Evolutionary conservation across 108 stramenopile species (phyloP), one percentile per base, ranked within the genome.

Genomic region (Hondaea fermentalgiana): DNA sequence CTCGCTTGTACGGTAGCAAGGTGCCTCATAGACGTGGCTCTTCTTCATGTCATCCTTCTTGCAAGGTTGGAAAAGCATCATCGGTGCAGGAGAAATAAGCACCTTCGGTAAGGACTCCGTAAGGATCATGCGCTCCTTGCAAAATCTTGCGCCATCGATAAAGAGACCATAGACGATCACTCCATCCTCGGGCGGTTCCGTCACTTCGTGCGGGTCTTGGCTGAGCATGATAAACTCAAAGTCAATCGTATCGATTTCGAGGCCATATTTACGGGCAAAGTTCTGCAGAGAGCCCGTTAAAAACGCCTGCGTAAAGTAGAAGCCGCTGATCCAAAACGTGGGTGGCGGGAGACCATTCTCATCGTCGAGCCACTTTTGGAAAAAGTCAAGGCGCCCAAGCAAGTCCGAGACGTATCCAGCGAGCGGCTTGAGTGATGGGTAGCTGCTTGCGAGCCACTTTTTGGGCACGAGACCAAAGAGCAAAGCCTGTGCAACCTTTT

Each of bases 281-380:
- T 95, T 95, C 87, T 95, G 94, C 60, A 95, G 69, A n/a, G 94
- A 93, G 35, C 94, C 94, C 19, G 94, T 95, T 72, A 95, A 90
- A 89, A 95, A 95, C 1, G 94, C 93, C 89, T 95, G 94, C 5
- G 94, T 92, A 90, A 94, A 94, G 92, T 91, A 95, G 89, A 94
- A 93, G 0, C 94, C 94, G 35, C 91, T 91, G 23, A 95, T 23
- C 94, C 94, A 95, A 88, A 76, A 94, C 64, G 91, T 71, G 44
- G 90, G 57, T 5, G 94, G 94, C 10, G 94, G 94, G 42, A 93
- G 51, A 8, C 72, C 88, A n/a, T 72, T 59, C 42, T 55, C 59
- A 35, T 29, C 25, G 23, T 92, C 91, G 88, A 91, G 53, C 94
- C 94, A 95, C 29, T 58, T 53, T 4, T 60, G 88, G 19, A 95